A percentile compares a stretch with the other conserved stretches of the same genome.
Conservation (phyloP, 352 stramenopile species). For the Detonula confervacea region DNA sequence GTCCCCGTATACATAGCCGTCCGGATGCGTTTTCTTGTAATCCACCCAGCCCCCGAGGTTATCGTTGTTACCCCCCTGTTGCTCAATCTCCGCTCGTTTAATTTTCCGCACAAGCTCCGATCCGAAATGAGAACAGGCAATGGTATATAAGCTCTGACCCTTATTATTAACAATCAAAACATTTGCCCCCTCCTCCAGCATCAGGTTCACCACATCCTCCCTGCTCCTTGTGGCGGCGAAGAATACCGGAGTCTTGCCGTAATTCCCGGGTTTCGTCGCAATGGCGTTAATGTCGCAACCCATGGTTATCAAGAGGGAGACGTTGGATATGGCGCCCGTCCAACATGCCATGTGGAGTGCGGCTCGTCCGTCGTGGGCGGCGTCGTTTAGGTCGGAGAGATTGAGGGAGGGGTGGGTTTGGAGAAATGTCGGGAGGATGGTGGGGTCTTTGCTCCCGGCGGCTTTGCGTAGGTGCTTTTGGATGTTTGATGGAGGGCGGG, state of each 20-base stretch:
- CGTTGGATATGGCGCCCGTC: conserved; percentile 55
- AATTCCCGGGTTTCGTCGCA: conserved; percentile 45
- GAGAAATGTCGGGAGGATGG: conserved; percentile 37
- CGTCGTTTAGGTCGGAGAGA: conserved; percentile 37
- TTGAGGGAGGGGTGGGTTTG: conserved; percentile 18
- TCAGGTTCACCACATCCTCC: conserved; percentile 60
- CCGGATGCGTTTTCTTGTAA: conserved; percentile 68
- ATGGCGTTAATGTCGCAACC: conserved; percentile 56
- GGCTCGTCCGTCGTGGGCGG: conserved; percentile 40
- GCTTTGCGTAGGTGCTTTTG: conserved; percentile 49
- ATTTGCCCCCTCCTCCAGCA: conserved; percentile 54
- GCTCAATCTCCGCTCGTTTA: conserved; percentile 29
- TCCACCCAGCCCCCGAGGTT: conserved; percentile 65
- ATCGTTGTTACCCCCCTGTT: background rate
- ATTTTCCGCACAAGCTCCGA: conserved; percentile 47
- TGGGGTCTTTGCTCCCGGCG: conserved; percentile 36
- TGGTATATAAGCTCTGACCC: conserved; percentile 65
- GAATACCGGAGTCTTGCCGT: conserved; percentile 84
- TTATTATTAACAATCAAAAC: conserved; percentile 86
- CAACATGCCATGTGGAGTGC: conserved; percentile 63
- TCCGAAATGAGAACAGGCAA: conserved; percentile 46
- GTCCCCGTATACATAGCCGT: conserved; percentile 79
- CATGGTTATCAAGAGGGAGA: conserved; percentile 37
- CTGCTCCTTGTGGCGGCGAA: conserved; percentile 74
- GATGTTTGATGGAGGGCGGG: conserved; percentile 21